Conservation (phyloP, 179 eudicot genomes). For the Gypsophila paniculata region DNA sequence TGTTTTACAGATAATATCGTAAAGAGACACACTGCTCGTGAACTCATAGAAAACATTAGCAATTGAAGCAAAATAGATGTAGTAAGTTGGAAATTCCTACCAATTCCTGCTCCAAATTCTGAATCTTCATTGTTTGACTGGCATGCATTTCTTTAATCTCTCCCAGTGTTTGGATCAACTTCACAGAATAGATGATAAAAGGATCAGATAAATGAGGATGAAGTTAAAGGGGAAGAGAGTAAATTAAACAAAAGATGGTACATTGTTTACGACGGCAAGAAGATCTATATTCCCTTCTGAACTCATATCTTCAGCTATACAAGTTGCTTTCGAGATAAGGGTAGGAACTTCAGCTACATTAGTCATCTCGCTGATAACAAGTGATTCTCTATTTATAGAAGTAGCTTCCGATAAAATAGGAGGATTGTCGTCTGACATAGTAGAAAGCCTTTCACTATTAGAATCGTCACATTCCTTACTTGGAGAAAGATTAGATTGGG, state of each 20-base stretch:
- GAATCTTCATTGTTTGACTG: conserved; percentile 38
- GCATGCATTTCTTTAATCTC: conserved; percentile 44
- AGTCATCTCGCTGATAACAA: conserved; percentile 5
- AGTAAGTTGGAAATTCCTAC: conserved; percentile 31
- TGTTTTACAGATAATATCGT: not conserved
- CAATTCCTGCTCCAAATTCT: conserved; percentile 53
- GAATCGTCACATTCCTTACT: conserved; percentile 18
- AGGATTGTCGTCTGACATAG: conserved; percentile 20
- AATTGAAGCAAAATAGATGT: conserved; percentile 1
- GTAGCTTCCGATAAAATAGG: not conserved
- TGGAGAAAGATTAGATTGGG: conserved; percentile 23
- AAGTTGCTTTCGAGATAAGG: conserved; percentile 5
- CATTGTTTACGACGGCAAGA: conserved; percentile 38
- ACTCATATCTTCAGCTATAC: conserved; percentile 22
- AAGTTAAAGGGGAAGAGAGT: not conserved
- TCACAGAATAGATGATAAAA: conserved; percentile 21
- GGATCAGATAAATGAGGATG: conserved; percentile 17
- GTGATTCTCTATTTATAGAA: conserved; percentile 14
- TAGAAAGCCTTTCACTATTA: conserved; percentile 18
- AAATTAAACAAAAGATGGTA: conserved; percentile 8
- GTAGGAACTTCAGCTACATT: conserved; percentile 12
- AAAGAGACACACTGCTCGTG: not conserved
- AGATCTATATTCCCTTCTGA: conserved; percentile 29
- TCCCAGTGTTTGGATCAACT: conserved; percentile 50
- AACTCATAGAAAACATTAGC: no score